Base-by-base conservation (phyloP, 208 protist genomes). In the Angomonas deanei region DNA sequence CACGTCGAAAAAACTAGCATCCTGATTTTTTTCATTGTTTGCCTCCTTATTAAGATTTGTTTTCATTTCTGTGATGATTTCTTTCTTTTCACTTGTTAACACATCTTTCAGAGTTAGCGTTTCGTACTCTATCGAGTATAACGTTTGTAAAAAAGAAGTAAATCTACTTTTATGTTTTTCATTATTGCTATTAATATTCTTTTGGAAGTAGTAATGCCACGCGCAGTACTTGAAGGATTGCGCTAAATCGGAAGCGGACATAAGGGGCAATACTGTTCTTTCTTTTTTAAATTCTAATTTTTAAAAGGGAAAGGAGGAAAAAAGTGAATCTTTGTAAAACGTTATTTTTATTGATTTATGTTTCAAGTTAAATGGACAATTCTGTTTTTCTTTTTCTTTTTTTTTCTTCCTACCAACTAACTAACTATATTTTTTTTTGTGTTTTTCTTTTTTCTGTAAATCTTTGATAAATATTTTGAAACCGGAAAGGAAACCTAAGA, bases 131-230 rank as follows among this genome's bases (percentile, higher is more conserved):
- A 42, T 42, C 8, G 36, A 8, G 36, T 42, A 42, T 8, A 42
- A 15, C 15, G 36, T 42, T 42, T 42, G 11, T 42, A 42, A 15
- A 42, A 42, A 42, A 42, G 8, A 15, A 15, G 15, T n/a, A 42
- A 42, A 42, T 15, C 15, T 42, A n/a, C 15, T 42, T 42, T 15
- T 42, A 42, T 42, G 11, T 42, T 42, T 42, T 42, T 42, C 15
- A n/a, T 42, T 15, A 15, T 42, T 42, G 36, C 36, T 42, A 42
- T 42, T 15, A 42, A 42, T 42, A 42, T 15, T 15, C 8, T n/a
- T n/a, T n/a, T 42, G 36, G 28, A 56, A 56, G 28, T 32, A 56
- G 17, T 32, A 31, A 24, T 56, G 50, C 50, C 50, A 56, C 50
- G 50, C 50, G 17, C 23, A 56, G 50, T 32, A 24, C 3, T 36